Conservation (phyloP, 345 rosid species). For the Draba incana region DNA sequence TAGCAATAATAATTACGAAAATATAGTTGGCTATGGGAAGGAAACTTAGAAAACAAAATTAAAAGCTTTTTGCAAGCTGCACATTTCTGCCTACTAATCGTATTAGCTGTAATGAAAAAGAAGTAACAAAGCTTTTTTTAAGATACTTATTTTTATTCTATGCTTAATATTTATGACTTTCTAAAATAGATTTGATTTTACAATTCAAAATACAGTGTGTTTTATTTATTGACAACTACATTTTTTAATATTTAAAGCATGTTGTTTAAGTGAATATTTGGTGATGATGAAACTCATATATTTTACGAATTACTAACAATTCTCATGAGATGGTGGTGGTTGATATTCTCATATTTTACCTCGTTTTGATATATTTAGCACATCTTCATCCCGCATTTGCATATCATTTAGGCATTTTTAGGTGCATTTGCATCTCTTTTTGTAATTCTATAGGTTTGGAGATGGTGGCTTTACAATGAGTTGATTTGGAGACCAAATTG, state of each 20-base stretch:
- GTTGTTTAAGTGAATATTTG: too few relatives aligned
- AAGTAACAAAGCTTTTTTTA: neutral
- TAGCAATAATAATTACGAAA: neutral
- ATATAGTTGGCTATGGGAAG: slow-evolving; percentile 19
- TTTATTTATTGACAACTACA: neutral
- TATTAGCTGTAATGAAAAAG: slow-evolving; percentile 16
- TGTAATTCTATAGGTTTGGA: too few relatives aligned
- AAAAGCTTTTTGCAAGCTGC: slow-evolving; percentile 2
- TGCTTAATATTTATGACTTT: slow-evolving; percentile 2
- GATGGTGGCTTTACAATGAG: too few relatives aligned
- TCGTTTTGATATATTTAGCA: too few relatives aligned
- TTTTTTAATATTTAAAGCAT: neutral
- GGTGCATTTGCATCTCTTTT: too few relatives aligned
- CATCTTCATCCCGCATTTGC: too few relatives aligned
- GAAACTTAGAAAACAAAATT: slow-evolving; percentile 6
- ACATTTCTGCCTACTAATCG: slow-evolving; percentile 22
- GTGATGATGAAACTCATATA: too few relatives aligned
- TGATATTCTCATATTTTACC: too few relatives aligned
- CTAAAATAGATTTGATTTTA: neutral
- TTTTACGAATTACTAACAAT: too few relatives aligned
- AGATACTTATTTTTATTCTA: neutral
- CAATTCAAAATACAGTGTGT: neutral
- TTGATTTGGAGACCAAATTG: too few relatives aligned
- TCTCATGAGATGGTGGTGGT: too few relatives aligned
- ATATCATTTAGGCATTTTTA: too few relatives aligned